Evolutionary conservation across 208 protist species (phyloP).

Genomic region (Leishmania tropica): DNA sequence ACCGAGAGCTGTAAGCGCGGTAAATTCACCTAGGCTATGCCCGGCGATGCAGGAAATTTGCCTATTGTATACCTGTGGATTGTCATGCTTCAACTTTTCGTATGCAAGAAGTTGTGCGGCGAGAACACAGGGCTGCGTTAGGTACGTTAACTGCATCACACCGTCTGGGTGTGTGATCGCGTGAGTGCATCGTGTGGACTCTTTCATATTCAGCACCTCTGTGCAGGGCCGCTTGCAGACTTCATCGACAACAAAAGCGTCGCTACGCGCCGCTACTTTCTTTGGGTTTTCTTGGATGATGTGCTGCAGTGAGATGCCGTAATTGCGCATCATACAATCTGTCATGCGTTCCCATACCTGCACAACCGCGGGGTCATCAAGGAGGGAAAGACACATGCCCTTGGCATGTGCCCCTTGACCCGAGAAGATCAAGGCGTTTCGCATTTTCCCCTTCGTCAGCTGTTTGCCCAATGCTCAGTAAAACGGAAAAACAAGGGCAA

Average conservation of each 20-base stretch:
- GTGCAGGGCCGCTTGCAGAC: conserved; percentile 46
- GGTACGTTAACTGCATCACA: conserved; percentile 74
- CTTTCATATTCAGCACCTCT: conserved; percentile 45
- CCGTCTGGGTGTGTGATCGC: conserved; percentile 56
- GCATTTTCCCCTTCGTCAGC: conserved; percentile 9
- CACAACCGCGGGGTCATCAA: conserved; percentile 38
- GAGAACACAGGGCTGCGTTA: conserved; percentile 85
- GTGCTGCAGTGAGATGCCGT: conserved; percentile 70
- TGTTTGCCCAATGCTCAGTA: neutral
- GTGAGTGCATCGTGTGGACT: conserved; percentile 45
- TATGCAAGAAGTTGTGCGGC: conserved; percentile 70
- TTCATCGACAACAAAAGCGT: conserved; percentile 53
- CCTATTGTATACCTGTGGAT: conserved; percentile 9
- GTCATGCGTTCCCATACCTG: conserved; percentile 76
- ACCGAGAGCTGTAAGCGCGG: conserved; percentile 67
- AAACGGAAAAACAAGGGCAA: neutral
- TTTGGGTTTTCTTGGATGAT: conserved; percentile 80
- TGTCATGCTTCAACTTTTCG: conserved; percentile 31
- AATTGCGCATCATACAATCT: conserved; percentile 72
- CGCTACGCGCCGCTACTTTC: conserved; percentile 39
- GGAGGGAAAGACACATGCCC: conserved; percentile 73
- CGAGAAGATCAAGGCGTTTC: conserved; percentile 74
- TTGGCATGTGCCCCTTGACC: conserved; percentile 81
- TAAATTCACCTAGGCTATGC: conserved; percentile 91
- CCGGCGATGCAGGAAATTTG: conserved; percentile 52